Evolutionary conservation across 768 basidiomycete species (phyloP), one percentile per base, ranked within the genome.

Genomic region (Tricholoma bakamatsutake): DNA sequence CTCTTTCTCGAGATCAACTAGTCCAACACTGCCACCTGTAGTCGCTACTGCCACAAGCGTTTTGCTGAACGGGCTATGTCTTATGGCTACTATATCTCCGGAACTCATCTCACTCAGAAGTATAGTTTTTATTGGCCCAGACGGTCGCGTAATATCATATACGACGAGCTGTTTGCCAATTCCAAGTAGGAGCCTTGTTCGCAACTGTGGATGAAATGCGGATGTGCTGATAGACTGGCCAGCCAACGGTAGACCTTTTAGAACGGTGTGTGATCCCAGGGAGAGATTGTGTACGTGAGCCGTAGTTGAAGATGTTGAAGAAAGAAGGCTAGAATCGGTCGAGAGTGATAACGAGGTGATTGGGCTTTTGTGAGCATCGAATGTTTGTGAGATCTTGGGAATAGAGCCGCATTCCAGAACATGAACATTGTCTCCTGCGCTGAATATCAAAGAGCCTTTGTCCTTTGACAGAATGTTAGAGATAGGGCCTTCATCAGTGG

Each of bases 61-160:
- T 71, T 85, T 89, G 69, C 87, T 89, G 67, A 88, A 90, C 6
- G 88, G 87, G 59, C 87, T 88, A 58, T 80, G 82, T 6, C 81
- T 74, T 8, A 89, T 66, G 11, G 77, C 78, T 4, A 80, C 67
- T 21, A 90, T 76, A n/a, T 78, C 67, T 7, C 82, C 83, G 0
- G 69, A 62, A 3, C 63, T 59, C 15, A 69, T 60, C 21, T 81
- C 80, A 9, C 69, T 72, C 53, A 88, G 61, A 1, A 73, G 57
- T 35, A 89, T 69, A 0, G 69, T 70, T 66, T 84, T 88, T 27
- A 74, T 50, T 9, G 87, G 84, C 5, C 71, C 71, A 18, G 81
- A 79, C 8, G 84, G 79, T 11, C 80, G 78, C 28, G 76, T 79
- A 2, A 78, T 79, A 59, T 90, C 88, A 56, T 83, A 91, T 17